Base-by-base conservation (phyloP, 495 filamentous ascomycete species). In the Penicillium atrosanguineum region DNA sequence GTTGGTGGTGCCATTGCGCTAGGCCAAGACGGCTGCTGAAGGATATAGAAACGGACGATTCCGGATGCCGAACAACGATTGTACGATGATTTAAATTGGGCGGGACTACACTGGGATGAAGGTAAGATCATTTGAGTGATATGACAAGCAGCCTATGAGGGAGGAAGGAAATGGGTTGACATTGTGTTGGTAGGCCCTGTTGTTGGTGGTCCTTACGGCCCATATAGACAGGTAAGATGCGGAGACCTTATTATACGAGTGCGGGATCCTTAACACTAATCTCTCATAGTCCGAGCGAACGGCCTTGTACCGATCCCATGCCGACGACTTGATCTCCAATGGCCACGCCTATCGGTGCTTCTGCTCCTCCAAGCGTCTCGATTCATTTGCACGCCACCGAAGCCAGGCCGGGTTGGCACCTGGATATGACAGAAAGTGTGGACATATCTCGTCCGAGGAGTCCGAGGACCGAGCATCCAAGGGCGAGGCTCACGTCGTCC, bases 91-190 rank as follows among this genome's bases (percentile, higher is more conserved):
- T 65, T 98, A 43, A 73, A 80, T 70, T 97, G 94, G 94, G 87
- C 89, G 20, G 91, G 94, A 1, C 72, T 97, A 26, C 76, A 87
- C 45, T 97, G 93, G 92, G 92, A 97, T 72, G 95, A 98, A 83
- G 94, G 91, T 75, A 51, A 21, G 29, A 46, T 29, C 16, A 0
- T 15, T 28, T 20, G 38, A 15, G 42, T n/a, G 28, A 39, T 25
- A 51, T 37, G 37, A 19, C 19, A 36, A 34, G 11, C 31, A 34
- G 19, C 6, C n/a, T 14, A 1, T 0, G 4, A 40, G 38, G 8
- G 39, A 34, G 31, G 8, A 11, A 20, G 37, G 18, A 36, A 23
- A 42, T 25, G 31, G 26, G 44, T 50, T 48, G 25, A 56, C 28
- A 46, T 54, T 46, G 14, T 46, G 42, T 25, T 54, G 18, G 34